Evolutionary conservation across 805 yeast genomes (phyloP).

Genomic region (Lipomyces kockii): DNA sequence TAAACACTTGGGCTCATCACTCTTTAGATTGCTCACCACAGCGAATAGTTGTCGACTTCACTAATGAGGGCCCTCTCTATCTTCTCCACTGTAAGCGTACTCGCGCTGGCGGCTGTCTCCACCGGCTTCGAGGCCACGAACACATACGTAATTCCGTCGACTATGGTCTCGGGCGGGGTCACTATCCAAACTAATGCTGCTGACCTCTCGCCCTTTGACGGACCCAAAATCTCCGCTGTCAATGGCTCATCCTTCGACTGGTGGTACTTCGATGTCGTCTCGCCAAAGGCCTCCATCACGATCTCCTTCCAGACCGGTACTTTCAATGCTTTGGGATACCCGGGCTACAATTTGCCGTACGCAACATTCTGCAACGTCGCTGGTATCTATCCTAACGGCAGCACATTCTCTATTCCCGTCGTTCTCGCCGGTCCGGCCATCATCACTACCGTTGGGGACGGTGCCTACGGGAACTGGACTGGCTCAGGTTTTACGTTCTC

Average conservation of each 20-base stretch:
- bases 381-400: slow-evolving; percentile 17
- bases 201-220: slow-evolving; percentile 7
- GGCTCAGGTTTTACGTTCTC: slow-evolving; percentile 17
- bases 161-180: not conserved
- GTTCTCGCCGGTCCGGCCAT: slow-evolving; percentile 8
- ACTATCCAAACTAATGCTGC: not conserved
- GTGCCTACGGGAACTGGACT: slow-evolving; percentile 16
- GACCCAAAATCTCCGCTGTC: slow-evolving; percentile 15
- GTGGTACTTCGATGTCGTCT: slow-evolving; percentile 28
- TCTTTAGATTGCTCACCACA: not conserved
- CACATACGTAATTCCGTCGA: not conserved
- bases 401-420: slow-evolving; percentile 15
- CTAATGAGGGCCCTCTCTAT: not conserved
- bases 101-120: not conserved
- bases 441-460: slow-evolving; percentile 14
- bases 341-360: not conserved
- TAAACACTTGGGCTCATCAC: not conserved
- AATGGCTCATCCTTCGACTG: slow-evolving; percentile 20
- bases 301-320: slow-evolving; percentile 15
- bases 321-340: slow-evolving; percentile 10
- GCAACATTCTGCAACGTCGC: slow-evolving; percentile 10
- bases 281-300: slow-evolving; percentile 11
- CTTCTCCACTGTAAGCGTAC: not conserved
- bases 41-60: not conserved
- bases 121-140: not conserved